These are phyloP conservation scores for Russula compacta DNA, from an alignment of 768 basidiomycete genomes.

Conservation along the genomic window DNA sequence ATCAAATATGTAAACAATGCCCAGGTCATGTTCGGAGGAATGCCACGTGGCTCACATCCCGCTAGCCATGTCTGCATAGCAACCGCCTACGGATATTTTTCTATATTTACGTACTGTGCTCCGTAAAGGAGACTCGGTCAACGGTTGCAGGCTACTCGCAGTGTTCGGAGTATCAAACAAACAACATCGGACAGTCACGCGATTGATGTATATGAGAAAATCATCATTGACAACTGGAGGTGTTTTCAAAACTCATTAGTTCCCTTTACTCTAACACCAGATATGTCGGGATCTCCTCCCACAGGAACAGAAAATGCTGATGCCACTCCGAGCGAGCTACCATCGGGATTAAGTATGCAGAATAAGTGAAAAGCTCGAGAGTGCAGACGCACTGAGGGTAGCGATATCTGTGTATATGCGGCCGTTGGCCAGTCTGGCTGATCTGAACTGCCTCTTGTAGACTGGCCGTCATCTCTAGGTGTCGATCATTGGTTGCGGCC, in stretches of 20 bases:
- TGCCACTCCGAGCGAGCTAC: slow-evolving; percentile 11
- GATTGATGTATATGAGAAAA: neutral
- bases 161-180: too few species aligned
- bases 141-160: too few species aligned
- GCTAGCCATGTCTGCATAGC: too few species aligned
- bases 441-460: slow-evolving; percentile 36
- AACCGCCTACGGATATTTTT: too few species aligned
- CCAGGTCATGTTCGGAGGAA: too few species aligned
- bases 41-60: too few species aligned
- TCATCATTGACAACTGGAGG: neutral
- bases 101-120: too few species aligned
- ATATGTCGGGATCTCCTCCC: slow-evolving; percentile 17
- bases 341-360: neutral
- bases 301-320: slow-evolving; percentile 17
- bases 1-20: too few species aligned
- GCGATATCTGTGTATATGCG: slow-evolving; percentile 49
- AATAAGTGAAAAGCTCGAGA: neutral
- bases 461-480: slow-evolving; percentile 40
- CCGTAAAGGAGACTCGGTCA: too few species aligned
- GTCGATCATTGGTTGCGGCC: slow-evolving; percentile 46
- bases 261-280: slow-evolving; percentile 15
- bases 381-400: slow-evolving; percentile 52
- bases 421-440: slow-evolving; percentile 36
- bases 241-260: neutral
- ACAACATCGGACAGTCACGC: neutral